These are phyloP conservation scores for Mycena sp. DNA, from an alignment of 1,284 basidiomycete genomes.

Conservation along the genomic window DNA sequence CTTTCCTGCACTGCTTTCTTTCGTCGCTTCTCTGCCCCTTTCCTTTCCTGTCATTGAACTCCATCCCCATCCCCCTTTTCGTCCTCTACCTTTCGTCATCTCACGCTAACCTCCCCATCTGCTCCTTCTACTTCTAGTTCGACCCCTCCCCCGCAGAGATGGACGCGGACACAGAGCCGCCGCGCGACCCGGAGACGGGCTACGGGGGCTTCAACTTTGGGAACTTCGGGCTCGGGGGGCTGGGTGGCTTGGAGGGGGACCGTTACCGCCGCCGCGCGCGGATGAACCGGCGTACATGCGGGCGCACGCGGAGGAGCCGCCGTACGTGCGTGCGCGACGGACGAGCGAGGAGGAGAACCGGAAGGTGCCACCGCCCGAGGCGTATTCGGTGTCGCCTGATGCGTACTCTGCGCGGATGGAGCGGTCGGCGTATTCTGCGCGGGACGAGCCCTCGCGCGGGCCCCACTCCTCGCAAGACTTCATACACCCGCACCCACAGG, in stretches of 20 bases:
- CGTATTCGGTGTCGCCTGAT: not conserved
- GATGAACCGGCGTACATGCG: conserved; percentile 1
- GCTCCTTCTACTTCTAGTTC: too few relatives aligned
- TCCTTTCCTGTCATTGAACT: too few relatives aligned
- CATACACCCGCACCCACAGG: too few relatives aligned
- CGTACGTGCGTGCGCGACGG: conserved; percentile 25
- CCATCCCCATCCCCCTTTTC: too few relatives aligned
- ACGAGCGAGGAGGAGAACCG: conserved; percentile 25
- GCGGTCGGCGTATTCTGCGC: too few relatives aligned
- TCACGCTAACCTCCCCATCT: not conserved
- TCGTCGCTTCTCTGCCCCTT: too few relatives aligned
- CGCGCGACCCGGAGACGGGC: conserved; percentile 19
- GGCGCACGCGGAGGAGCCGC: conserved; percentile 22
- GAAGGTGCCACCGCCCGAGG: conserved; percentile 11
- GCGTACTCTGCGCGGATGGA: not conserved
- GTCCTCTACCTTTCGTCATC: not conserved
- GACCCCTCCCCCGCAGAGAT: conserved; percentile 22
- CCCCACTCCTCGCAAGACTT: too few relatives aligned
- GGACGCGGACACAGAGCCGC: too few relatives aligned
- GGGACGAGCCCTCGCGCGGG: too few relatives aligned
- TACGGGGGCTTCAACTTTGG: conserved; percentile 20
- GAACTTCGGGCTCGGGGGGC: conserved; percentile 4
- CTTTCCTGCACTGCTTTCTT: too few relatives aligned
- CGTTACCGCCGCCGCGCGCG: not conserved
- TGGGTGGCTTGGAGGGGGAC: not conserved